Evolutionary conservation across 495 filamentous ascomycete species (phyloP).

Genomic region (Tetracladium marchalianum): DNA sequence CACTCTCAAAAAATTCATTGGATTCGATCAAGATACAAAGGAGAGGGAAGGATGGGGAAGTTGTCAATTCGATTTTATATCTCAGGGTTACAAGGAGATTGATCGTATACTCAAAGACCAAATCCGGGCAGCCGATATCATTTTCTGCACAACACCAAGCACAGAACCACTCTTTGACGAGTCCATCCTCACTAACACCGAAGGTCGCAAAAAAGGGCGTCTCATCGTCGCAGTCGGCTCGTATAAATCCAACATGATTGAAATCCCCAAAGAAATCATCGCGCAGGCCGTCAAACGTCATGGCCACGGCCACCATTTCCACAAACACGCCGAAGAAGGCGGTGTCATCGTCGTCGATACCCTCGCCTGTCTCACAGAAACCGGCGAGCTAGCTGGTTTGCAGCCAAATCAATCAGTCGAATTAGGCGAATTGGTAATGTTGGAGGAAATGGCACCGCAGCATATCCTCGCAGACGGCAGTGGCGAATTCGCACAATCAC

Average conservation of each 20-base stretch:
- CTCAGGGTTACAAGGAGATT: slow-evolving; percentile 63
- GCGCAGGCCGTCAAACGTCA: slow-evolving; percentile 50
- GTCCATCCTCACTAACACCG: slow-evolving; percentile 48
- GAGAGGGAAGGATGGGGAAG: slow-evolving; percentile 44
- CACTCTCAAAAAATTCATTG: slow-evolving; percentile 49
- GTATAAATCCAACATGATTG: slow-evolving; percentile 78
- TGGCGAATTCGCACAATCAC: neutral
- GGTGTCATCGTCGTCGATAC: slow-evolving; percentile 80
- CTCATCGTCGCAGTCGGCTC: slow-evolving; percentile 73
- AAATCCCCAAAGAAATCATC: slow-evolving; percentile 70
- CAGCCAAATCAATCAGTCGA: slow-evolving; percentile 68
- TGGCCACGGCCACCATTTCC: slow-evolving; percentile 46
- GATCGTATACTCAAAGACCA: slow-evolving; percentile 53
- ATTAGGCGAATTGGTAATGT: slow-evolving; percentile 74
- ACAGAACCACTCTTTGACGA: slow-evolving; percentile 40
- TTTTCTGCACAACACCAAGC: slow-evolving; percentile 60
- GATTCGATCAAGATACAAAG: slow-evolving; percentile 33
- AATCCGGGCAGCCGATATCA: slow-evolving; percentile 58
- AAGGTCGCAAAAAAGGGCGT: slow-evolving; percentile 66
- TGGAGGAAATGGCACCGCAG: slow-evolving; percentile 38
- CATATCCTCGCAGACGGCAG: neutral
- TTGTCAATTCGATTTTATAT: slow-evolving; percentile 61
- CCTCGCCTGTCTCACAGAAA: slow-evolving; percentile 69
- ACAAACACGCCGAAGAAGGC: slow-evolving; percentile 60
- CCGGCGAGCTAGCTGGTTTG: slow-evolving; percentile 78